Conservation (phyloP, 768 basidiomycete genomes). For the Cystoderma amianthinum region DNA sequence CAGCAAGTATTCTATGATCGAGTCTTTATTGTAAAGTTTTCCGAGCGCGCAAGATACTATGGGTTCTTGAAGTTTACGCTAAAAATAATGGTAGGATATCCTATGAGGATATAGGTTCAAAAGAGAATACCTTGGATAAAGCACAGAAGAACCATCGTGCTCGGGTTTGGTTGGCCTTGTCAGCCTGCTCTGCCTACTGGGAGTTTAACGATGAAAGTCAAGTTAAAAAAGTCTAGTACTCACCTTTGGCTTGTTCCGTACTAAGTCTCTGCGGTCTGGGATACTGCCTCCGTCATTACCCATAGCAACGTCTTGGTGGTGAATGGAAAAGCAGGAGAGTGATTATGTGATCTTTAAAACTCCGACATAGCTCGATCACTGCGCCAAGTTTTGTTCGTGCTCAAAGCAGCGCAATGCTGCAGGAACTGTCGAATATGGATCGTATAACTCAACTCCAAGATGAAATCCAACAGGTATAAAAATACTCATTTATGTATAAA, state of each 20-base stretch:
- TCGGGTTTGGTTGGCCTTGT: slow-evolving; percentile 83
- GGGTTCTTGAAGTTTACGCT: slow-evolving; percentile 84
- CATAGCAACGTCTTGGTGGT: slow-evolving; percentile 32
- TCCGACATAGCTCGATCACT: neutral
- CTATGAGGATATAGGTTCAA: neutral
- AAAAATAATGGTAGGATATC: neutral
- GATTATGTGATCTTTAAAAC: neutral
- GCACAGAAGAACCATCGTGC: slow-evolving; percentile 93
- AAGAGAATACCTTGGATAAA: slow-evolving; percentile 72
- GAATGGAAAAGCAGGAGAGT: neutral
- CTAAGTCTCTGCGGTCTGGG: slow-evolving; percentile 76
- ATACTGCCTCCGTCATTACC: slow-evolving; percentile 90
- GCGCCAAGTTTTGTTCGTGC: slow-evolving; percentile 8
- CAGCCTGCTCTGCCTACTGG: slow-evolving; percentile 82
- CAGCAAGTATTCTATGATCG: slow-evolving; percentile 84
- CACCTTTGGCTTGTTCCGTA: slow-evolving; percentile 67
- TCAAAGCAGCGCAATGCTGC: slow-evolving; percentile 73
- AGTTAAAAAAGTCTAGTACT: no score
- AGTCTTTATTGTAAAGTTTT: slow-evolving; percentile 95
- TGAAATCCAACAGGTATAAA: slow-evolving; percentile 77
- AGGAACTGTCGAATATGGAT: slow-evolving; percentile 92
- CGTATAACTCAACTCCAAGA: slow-evolving; percentile 93
- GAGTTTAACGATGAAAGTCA: neutral
- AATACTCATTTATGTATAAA: neutral
- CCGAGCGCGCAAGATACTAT: slow-evolving; percentile 89